Evolutionary conservation across 805 yeast genomes (phyloP), one percentile per base, ranked within the genome.

Genomic region (Yamadazyma olivae): DNA sequence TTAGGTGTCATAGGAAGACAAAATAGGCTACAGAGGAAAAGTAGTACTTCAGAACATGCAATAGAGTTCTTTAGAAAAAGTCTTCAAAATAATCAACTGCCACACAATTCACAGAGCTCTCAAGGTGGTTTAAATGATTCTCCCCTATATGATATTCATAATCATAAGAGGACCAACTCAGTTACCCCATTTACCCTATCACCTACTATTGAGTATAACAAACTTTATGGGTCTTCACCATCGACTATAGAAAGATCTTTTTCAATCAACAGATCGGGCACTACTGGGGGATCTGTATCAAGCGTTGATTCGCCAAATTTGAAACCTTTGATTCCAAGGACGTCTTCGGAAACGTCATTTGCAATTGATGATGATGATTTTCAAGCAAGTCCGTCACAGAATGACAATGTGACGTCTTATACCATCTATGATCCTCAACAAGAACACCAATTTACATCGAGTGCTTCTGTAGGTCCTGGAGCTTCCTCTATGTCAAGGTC

Each of bases 1-100:
- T 80, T 89, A 70, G 97, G 97, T 20, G 75, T 90, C 29, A 76
- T 88, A 24, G 83, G 88, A 26, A 78, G 97, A 58, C 96, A 89
- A 53, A 53, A 51, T 3, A 71, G 75, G 18, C 50, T 53, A 17
- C 68, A 66, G 27, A 46, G 75, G 12, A 66, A 65, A 31, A 66
- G 71, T 43, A 63, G 71, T 40, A 51, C 67, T 1, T 55, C 67
- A 4, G 74, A 69, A 32, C 67, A 61, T 40, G 67, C 64, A 3
- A 64, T 68, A 26, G 74, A 68, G 33, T 40, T 58, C 12, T 67
- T 67, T 46, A 46, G 71, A 32, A 60, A 50, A 33, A 54, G 54
- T 27, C 19, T 59, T 12, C 48, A 39, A 16, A 45, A 41, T 6
- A 32, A 27, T 17, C 33, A 27, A 17, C 38, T 31, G 27, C 39